Base-by-base conservation (phyloP, 2,329 filamentous ascomycete genomes). In the Fusarium fujikuroi region DNA sequence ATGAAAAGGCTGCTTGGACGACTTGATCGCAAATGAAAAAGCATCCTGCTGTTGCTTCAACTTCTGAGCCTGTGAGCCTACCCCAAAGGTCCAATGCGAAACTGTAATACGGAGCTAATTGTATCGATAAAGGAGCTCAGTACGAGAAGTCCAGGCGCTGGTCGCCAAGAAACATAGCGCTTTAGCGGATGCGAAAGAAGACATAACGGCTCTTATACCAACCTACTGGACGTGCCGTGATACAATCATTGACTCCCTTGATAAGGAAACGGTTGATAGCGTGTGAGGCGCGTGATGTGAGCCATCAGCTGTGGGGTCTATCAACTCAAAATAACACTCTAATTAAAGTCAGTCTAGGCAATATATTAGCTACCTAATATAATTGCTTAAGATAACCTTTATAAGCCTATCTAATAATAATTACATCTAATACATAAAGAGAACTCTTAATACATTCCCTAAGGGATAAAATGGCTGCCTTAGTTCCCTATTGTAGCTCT, bases 81-180 rank as follows among this genome's bases (percentile, higher is more conserved):
- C 30, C 12, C 0, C 3, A 2, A 3, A 8, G 4, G 25, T 36
- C 14, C 0, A 16, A 4, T n/a, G 6, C 3, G 14, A 16, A n/a
- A 11, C 9, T 25, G 7, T 28, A 28, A 8, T 28, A 28, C 28
- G 28, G 10, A 46, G 4, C 23, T 28, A 5, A 46, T 1, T 5
- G 9, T 5, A 9, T 19, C 4, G 1, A 9, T 12, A n/a, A 47
- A 47, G 46, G 9, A 21, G 30, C 30, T 36, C 16, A 5, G 16
- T 15, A 8, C 4, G 12, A 25, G 30, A 25, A 0, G 6, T 10
- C 6, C 4, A 19, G 12, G 18, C 18, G 12, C 18, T 36, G 9
- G 30, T 36, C 2, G 3, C 16, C 9, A 34, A 34, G 11, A 50
- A 7, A 7, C 6, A 23, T 3, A 7, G 7, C 7, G 8, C 2